Evolutionary conservation across 2,329 filamentous ascomycete genomes (phyloP).

Genomic region (Calonectria leucothoes): DNA sequence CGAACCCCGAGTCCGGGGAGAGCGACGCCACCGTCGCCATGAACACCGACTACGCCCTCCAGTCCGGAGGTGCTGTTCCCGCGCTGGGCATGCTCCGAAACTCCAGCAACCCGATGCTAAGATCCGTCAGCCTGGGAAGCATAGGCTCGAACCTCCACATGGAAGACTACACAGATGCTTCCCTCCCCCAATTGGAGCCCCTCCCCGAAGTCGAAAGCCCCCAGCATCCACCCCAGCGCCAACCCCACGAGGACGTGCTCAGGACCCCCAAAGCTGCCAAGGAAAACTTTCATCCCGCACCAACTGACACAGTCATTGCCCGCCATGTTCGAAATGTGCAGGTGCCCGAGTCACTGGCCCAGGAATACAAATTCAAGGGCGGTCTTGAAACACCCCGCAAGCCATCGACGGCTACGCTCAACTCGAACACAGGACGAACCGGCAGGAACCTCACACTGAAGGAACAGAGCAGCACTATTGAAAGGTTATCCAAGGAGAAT

Average conservation of each 20-base stretch:
- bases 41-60: slow-evolving; percentile 82
- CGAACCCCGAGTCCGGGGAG: slow-evolving; percentile 64
- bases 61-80: slow-evolving; percentile 82
- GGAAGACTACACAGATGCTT: slow-evolving; percentile 65
- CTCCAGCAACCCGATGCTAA: slow-evolving; percentile 69
- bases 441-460: slow-evolving; percentile 87
- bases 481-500: slow-evolving; percentile 96
- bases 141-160: slow-evolving; percentile 77
- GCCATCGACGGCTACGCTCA: slow-evolving; percentile 59
- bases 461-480: slow-evolving; percentile 97
- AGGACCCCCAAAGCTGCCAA: slow-evolving; percentile 76
- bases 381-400: slow-evolving; percentile 70
- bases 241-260: slow-evolving; percentile 60
- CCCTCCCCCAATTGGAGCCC: slow-evolving; percentile 59
- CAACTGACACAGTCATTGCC: slow-evolving; percentile 89
- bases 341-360: slow-evolving; percentile 87
- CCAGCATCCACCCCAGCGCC: slow-evolving; percentile 40
- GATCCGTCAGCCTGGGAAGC: slow-evolving; percentile 89
- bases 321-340: slow-evolving; percentile 91
- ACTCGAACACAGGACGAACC: slow-evolving; percentile 61
- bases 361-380: slow-evolving; percentile 84
- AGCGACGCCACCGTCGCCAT: slow-evolving; percentile 78
- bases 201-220: slow-evolving; percentile 61
- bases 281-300: slow-evolving; percentile 67
- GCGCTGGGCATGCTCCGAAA: slow-evolving; percentile 61